Evolutionary conservation across 176 grass and related monocot species (phyloP).

Genomic region (Bothriochloa decipiens): DNA sequence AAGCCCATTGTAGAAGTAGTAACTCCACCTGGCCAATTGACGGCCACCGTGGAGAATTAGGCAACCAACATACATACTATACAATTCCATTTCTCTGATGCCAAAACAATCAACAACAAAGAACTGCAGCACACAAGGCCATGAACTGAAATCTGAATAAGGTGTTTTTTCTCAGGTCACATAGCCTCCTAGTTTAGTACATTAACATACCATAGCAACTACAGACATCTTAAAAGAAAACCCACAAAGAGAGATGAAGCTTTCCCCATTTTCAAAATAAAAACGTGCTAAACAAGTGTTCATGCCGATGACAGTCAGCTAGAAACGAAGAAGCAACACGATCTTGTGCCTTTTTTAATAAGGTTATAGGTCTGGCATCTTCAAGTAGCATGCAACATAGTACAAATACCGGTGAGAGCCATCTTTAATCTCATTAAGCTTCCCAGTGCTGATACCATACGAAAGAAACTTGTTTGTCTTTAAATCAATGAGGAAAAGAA

Average conservation of each 20-base stretch:
- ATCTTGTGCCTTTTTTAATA: background rate
- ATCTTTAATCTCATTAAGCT: conserved; percentile 35
- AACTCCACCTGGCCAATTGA: background rate
- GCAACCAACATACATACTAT: too few species aligned
- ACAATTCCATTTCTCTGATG: too few species aligned
- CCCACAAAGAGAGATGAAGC: background rate
- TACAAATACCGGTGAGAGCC: background rate
- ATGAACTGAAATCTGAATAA: too few species aligned
- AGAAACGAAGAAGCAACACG: background rate
- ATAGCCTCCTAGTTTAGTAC: too few species aligned
- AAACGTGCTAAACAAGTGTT: background rate
- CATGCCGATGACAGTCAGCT: background rate
- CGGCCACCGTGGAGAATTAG: too few species aligned
- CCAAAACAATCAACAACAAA: too few species aligned
- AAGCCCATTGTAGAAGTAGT: background rate
- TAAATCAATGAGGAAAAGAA: conserved; percentile 9
- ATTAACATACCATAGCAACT: too few species aligned
- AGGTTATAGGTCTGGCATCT: conserved; percentile 5
- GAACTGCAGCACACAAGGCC: too few species aligned
- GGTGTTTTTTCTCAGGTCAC: too few species aligned
- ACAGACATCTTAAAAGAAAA: background rate
- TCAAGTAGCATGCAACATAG: conserved; percentile 41
- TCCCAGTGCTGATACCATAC: conserved; percentile 32
- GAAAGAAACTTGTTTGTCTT: conserved; percentile 19
- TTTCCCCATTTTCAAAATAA: too few species aligned